Base-by-base conservation (phyloP, 768 basidiomycete genomes). In the Scleroderma bovista region DNA sequence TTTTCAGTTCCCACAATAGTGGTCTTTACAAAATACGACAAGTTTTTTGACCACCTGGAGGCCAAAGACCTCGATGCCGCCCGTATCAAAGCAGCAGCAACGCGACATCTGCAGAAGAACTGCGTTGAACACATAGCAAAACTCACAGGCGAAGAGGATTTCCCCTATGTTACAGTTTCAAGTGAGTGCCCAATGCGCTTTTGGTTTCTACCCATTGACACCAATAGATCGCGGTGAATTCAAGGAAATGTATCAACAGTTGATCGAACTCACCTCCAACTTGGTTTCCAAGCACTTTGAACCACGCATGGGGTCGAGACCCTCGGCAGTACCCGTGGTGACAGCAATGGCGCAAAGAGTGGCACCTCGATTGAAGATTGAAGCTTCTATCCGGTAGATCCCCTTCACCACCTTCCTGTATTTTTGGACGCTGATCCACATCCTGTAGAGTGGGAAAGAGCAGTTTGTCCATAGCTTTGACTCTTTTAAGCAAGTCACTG, bases 11-110 rank as follows among this genome's bases (percentile, higher is more conserved):
- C 44, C 51, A 51, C 26, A 13, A n/a, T 20, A 47, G 46, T 45
- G 29, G 31, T 45, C 3, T 45, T 45, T 22, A 45, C 32, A 12
- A 31, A 45, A 33, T 45, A 32, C 20, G 55, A 52, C 50, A 58
- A 48, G 44, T 20, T 48, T 17, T 22, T 54, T 1, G 34, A 43
- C 57, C 1, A 32, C 29, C 16, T 45, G 7, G 31, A 26, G 24
- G n/a, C 24, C 6, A 22, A 43, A 22, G 23, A 26, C 2, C 13
- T 36, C 34, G 34, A n/a, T 13, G n/a, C 24, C 26, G 24, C 12
- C 16, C 44, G 19, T 7, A 33, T 7, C 20, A 29, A 44, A 4
- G 42, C 24, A n/a, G 42, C 22, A 19, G 44, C 44, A 22, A 11
- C 4, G n/a, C 4, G 13, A 12, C 22, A 45, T 34, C 19, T 45